Evolutionary conservation across 441 rosid species (phyloP).

Genomic region (Populus hybrid): DNA sequence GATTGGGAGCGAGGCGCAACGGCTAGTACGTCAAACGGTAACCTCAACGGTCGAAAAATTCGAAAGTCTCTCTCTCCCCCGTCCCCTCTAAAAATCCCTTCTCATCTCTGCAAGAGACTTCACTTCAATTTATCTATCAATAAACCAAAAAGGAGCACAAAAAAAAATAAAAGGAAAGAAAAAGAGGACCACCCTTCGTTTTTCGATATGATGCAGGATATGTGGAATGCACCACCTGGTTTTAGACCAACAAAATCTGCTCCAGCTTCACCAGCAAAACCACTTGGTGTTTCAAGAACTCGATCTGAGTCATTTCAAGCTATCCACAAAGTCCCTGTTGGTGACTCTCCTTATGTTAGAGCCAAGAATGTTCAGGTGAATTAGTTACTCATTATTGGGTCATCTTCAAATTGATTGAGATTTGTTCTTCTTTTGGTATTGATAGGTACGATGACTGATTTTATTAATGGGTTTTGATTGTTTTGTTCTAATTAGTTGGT

Average conservation of each 20-base stretch:
- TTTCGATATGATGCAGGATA: slow-evolving; percentile 47
- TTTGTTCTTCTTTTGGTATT: not conserved
- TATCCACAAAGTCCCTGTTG: slow-evolving; percentile 82
- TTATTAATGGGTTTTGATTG: slow-evolving; percentile 14
- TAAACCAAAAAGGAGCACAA: not conserved
- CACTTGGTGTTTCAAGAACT: slow-evolving; percentile 60
- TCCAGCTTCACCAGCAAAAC: slow-evolving; percentile 86
- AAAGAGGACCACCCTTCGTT: no score
- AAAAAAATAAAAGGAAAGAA: no score
- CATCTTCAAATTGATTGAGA: not conserved
- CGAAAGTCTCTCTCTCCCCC: slow-evolving; percentile 16
- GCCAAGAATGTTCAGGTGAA: slow-evolving; percentile 89
- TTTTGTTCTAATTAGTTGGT: slow-evolving; percentile 49
- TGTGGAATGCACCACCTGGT: slow-evolving; percentile 76
- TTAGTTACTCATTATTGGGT: not conserved
- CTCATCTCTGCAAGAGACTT: slow-evolving; percentile 13
- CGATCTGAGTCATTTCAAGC: slow-evolving; percentile 85
- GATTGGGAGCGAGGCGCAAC: slow-evolving; percentile 28
- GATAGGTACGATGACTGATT: not conserved
- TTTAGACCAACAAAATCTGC: slow-evolving; percentile 92
- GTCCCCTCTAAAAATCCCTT: slow-evolving; percentile 17
- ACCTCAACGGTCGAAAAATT: slow-evolving; percentile 55
- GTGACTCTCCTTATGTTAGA: slow-evolving; percentile 86
- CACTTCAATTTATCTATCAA: not conserved
- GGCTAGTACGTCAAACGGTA: slow-evolving; percentile 54